Conservation (phyloP, 2,329 filamentous ascomycete genomes). For the Endothia cerciana region DNA sequence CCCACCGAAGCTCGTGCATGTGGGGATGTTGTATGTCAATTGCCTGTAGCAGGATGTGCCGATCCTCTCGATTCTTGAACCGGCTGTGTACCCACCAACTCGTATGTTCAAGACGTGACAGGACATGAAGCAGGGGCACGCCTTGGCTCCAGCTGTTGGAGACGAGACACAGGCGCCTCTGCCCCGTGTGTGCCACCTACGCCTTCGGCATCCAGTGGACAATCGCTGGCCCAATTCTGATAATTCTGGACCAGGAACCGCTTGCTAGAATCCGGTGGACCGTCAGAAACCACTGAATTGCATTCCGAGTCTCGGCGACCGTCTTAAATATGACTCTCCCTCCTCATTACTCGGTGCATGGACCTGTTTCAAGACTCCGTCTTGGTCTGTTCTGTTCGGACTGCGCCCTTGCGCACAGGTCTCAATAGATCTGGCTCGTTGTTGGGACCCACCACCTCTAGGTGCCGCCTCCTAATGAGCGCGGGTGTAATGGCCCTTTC, state of each 20-base stretch:
- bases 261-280: not conserved
- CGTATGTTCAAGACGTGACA: not conserved
- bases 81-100: not conserved
- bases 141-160: too few species aligned
- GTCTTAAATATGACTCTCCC: not conserved
- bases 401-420: not conserved
- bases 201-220: not conserved
- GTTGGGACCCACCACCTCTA: not conserved
- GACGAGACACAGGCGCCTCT: not conserved
- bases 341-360: not conserved
- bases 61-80: not conserved
- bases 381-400: not conserved
- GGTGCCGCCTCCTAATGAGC: slow-evolving; percentile 43
- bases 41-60: not conserved
- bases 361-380: too few species aligned
- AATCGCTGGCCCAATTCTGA: not conserved
- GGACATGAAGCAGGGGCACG: not conserved
- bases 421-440: not conserved
- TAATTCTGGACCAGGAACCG: not conserved
- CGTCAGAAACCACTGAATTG: not conserved
- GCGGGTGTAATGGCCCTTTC: slow-evolving; percentile 63
- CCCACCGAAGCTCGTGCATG: not conserved
- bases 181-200: not conserved
- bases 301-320: not conserved
- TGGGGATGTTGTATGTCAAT: not conserved